phyloP scores from a whole-genome alignment of 1,284 basidiomycete species.

The Erythrobasidium hasegawianum region DNA sequence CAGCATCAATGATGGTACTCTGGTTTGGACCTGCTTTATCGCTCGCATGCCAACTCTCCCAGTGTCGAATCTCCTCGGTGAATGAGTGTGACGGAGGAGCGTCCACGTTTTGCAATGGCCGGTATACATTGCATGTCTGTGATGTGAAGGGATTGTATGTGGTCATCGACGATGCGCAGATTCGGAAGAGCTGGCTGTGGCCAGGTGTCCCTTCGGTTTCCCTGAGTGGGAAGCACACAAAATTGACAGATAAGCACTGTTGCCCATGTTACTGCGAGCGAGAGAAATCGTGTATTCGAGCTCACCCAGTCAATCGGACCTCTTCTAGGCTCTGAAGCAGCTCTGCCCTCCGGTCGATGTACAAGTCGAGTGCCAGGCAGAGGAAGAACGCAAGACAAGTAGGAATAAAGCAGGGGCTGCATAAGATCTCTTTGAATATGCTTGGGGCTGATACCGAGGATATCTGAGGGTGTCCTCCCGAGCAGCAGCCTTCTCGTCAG shows the following conservation, averaged over 20 bases:
- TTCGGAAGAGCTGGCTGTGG: constrained; percentile 20
- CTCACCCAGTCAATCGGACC: constrained; percentile 26
- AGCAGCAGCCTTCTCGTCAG: no score
- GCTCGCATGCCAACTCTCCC: background rate
- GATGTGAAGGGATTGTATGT: constrained; percentile 1
- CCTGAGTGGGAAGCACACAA: background rate
- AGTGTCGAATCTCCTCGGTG: constrained; percentile 5
- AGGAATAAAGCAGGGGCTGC: no score
- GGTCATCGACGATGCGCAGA: constrained; percentile 22
- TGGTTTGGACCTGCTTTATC: background rate
- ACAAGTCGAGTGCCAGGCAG: no score
- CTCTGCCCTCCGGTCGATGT: no score
- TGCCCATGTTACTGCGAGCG: no score
- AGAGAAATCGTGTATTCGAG: no score
- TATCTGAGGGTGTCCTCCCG: no score
- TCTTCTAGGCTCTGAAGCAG: no score
- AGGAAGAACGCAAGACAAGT: no score
- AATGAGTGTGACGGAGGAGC: constrained; percentile 28
- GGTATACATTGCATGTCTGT: constrained; percentile 33
- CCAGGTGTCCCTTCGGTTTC: constrained; percentile 8
- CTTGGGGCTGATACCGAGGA: no score
- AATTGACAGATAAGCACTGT: background rate
- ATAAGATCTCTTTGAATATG: no score
- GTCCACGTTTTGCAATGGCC: constrained; percentile 8
- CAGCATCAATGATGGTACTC: background rate